Conservation (phyloP, 2,329 filamentous ascomycete species). For the Alternaria burnsii region DNA sequence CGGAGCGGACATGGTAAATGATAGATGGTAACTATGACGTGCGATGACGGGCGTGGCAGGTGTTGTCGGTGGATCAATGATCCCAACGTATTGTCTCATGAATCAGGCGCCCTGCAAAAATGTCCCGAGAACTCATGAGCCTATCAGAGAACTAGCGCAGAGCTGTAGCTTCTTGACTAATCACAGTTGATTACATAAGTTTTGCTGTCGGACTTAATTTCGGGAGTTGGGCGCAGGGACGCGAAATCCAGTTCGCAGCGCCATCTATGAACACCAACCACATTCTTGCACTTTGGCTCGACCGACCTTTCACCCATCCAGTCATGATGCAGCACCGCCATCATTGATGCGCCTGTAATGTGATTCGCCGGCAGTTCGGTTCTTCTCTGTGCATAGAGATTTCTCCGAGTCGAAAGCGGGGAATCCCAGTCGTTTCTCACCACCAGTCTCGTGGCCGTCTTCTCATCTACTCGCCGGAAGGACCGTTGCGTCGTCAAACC, state of each 20-base stretch:
- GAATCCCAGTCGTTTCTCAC: conserved; percentile 25
- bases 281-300: neutral
- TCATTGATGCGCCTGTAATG: neutral
- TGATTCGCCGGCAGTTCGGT: neutral
- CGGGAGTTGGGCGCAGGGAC: too few relatives aligned
- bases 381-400: neutral
- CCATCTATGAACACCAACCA: neutral
- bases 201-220: too few relatives aligned
- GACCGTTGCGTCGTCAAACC: neutral
- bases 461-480: neutral
- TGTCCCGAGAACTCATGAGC: too few relatives aligned
- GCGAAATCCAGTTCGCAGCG: too few relatives aligned
- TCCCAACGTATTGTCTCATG: too few relatives aligned
- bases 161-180: too few relatives aligned
- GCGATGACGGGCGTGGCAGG: neutral
- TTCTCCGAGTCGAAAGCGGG: conserved; percentile 19
- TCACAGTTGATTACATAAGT: too few relatives aligned
- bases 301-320: neutral
- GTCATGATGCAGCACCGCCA: neutral
- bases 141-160: too few relatives aligned
- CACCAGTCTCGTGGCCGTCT: conserved; percentile 2
- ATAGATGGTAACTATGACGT: neutral
- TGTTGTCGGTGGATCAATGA: neutral
- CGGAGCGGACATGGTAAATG: conserved; percentile 37
- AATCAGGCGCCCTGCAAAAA: neutral